Evolutionary conservation across 352 stramenopile genomes (phyloP).

Genomic region (Stramenopiles sp.): DNA sequence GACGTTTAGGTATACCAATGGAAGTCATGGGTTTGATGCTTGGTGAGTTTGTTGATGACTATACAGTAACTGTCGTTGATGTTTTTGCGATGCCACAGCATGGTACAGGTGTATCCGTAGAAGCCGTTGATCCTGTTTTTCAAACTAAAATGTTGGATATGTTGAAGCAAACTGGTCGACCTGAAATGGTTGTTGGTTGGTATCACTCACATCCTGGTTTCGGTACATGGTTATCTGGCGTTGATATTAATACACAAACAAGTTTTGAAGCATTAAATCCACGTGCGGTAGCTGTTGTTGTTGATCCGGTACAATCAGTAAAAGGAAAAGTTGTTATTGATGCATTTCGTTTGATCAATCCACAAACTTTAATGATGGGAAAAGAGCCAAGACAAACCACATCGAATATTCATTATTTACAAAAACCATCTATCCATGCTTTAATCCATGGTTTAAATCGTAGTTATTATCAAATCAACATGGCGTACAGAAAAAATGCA

Average conservation of each 20-base stretch:
- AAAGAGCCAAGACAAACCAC: constrained; percentile 94
- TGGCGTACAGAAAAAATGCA: constrained; percentile 96
- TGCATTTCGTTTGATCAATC: constrained; percentile 96
- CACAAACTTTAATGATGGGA: constrained; percentile 92
- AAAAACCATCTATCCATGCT: constrained; percentile 95
- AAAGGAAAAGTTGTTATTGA: constrained; percentile 99
- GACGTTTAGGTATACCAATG: constrained; percentile 94
- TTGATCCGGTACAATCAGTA: constrained; percentile 96
- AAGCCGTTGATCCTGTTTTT: constrained; percentile 97
- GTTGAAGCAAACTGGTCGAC: constrained; percentile 88
- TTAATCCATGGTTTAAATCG: constrained; percentile 95
- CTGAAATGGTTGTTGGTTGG: constrained; percentile 85
- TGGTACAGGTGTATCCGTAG: constrained; percentile 76
- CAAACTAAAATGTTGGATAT: constrained; percentile 99
- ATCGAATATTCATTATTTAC: constrained; percentile 93
- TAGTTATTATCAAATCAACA: constrained; percentile 86
- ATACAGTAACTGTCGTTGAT: constrained; percentile 98
- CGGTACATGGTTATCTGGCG: constrained; percentile 93
- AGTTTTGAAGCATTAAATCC: constrained; percentile 95
- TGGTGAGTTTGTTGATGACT: constrained; percentile 97
- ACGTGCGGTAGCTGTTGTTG: constrained; percentile 89
- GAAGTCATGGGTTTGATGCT: constrained; percentile 99
- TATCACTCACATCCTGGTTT: constrained; percentile 99
- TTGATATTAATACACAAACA: constrained; percentile 99
- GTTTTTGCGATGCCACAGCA: constrained; percentile 99